Evolutionary conservation across 164 flowering plant species (phyloP).

Genomic region (Santalum album): DNA sequence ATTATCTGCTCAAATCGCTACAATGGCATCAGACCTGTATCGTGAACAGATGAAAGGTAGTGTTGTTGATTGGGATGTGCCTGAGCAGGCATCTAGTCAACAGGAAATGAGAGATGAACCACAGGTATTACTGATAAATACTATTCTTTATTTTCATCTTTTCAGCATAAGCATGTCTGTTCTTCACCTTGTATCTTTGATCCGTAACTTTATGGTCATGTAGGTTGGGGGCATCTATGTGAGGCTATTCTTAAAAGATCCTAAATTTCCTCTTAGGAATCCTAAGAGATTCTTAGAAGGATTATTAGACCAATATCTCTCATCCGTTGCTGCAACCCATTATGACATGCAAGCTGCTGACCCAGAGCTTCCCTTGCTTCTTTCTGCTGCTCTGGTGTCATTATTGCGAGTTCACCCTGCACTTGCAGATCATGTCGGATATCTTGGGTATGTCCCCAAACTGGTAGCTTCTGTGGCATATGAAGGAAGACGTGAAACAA

Average conservation of each 20-base stretch:
- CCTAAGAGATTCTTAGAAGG: constrained; percentile 99
- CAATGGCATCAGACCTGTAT: constrained; percentile 88
- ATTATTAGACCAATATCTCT: constrained; percentile 84
- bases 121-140: constrained; percentile 42
- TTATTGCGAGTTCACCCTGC: constrained; percentile 93
- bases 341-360: constrained; percentile 71
- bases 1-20: constrained; percentile 82
- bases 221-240: constrained; percentile 99
- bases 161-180: not conserved
- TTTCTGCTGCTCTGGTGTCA: constrained; percentile 94
- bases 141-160: not conserved
- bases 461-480: constrained; percentile 94
- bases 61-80: constrained; percentile 95
- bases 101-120: constrained; percentile 99
- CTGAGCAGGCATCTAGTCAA: constrained; percentile 89
- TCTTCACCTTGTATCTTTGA: not conserved
- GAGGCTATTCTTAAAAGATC: constrained; percentile 90
- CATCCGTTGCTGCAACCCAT: constrained; percentile 88
- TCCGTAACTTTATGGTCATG: constrained; percentile 12
- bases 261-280: constrained; percentile 96
- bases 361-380: constrained; percentile 86
- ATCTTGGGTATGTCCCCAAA: constrained; percentile 97
- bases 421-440: constrained; percentile 96
- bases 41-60: constrained; percentile 95
- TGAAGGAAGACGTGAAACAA: constrained; percentile 92